These are phyloP conservation scores for Neocucurbitaria cava DNA, from an alignment of 2,329 filamentous ascomycete genomes.

Conservation along the genomic window DNA sequence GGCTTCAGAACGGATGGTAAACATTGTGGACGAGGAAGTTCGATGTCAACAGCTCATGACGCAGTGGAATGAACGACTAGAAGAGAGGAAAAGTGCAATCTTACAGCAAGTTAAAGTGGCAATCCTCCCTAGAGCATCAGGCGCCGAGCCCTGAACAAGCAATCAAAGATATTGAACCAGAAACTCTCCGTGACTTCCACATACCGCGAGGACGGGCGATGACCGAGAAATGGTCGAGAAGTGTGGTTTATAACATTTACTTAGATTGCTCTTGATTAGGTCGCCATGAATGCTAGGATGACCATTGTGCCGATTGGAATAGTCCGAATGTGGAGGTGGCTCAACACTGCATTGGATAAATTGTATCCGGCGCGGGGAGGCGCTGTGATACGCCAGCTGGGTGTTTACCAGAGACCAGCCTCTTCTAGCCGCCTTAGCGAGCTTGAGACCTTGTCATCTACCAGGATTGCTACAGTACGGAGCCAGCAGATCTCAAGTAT, in stretches of 20 bases:
- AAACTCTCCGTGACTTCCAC: slow-evolving; percentile 30
- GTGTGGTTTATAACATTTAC: slow-evolving; percentile 30
- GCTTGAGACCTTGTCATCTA: slow-evolving; percentile 11
- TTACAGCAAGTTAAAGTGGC: slow-evolving; percentile 26
- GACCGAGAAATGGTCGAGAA: slow-evolving; percentile 24
- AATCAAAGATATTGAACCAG: slow-evolving; percentile 32
- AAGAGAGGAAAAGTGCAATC: slow-evolving; percentile 18
- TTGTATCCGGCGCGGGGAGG: slow-evolving; percentile 25
- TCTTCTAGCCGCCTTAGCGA: slow-evolving; percentile 29
- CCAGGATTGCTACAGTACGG: slow-evolving; percentile 11
- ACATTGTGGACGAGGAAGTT: slow-evolving; percentile 18
- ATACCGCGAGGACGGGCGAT: slow-evolving; percentile 28
- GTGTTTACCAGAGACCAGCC: slow-evolving; percentile 20
- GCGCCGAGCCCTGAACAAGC: slow-evolving; percentile 20
- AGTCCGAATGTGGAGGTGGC: slow-evolving; percentile 26
- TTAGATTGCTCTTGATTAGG: slow-evolving; percentile 44
- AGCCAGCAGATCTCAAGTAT: slow-evolving; percentile 9
- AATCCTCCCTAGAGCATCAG: slow-evolving; percentile 15
- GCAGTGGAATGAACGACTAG: slow-evolving; percentile 11
- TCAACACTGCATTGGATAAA: slow-evolving; percentile 38
- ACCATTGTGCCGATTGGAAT: slow-evolving; percentile 31
- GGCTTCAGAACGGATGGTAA: slow-evolving; percentile 8
- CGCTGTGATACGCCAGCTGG: slow-evolving; percentile 31
- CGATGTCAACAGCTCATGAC: slow-evolving; percentile 10
- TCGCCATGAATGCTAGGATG: slow-evolving; percentile 23